Conservation (phyloP, 2,329 filamentous ascomycete genomes). For the Penicillium sp. region DNA sequence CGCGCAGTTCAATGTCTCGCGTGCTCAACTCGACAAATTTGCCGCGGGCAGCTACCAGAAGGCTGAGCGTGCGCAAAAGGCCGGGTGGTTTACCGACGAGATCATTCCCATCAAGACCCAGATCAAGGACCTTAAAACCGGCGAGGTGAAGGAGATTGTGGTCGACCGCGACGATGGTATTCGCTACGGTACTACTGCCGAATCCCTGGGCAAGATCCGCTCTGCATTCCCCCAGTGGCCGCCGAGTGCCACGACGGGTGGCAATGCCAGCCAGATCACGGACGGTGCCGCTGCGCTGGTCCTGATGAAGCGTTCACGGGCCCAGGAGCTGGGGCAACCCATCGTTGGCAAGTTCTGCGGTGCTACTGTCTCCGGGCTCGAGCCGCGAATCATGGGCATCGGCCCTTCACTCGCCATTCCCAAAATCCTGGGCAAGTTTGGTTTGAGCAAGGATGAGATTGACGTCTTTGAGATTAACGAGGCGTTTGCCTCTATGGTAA, state of each 20-base stretch:
- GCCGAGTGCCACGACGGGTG: conserved; percentile 84
- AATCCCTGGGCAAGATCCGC: conserved; percentile 78
- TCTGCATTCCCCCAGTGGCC: conserved; percentile 72
- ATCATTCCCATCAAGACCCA: conserved; percentile 79
- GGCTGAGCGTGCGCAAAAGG: conserved; percentile 74
- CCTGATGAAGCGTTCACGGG: conserved; percentile 85
- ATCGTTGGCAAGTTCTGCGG: conserved; percentile 88
- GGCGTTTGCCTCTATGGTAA: conserved; percentile 71
- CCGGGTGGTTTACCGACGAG: conserved; percentile 81
- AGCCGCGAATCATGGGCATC: conserved; percentile 87
- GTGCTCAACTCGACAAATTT: conserved; percentile 74
- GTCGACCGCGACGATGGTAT: conserved; percentile 82
- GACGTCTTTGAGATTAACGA: conserved; percentile 64
- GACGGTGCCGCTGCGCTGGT: conserved; percentile 89
- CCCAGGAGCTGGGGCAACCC: conserved; percentile 75
- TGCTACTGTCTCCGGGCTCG: conserved; percentile 76
- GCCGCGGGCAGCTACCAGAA: conserved; percentile 84
- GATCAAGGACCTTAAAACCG: conserved; percentile 82
- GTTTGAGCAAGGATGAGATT: conserved; percentile 55
- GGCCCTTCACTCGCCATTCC: conserved; percentile 91
- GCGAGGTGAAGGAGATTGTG: conserved; percentile 72
- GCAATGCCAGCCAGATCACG: conserved; percentile 88
- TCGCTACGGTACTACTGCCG: conserved; percentile 74
- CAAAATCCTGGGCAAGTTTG: conserved; percentile 77
- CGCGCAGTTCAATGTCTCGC: conserved; percentile 67